Evolutionary conservation across 2,329 filamentous ascomycete species (phyloP).

Genomic region (Meredithiella fracta): DNA sequence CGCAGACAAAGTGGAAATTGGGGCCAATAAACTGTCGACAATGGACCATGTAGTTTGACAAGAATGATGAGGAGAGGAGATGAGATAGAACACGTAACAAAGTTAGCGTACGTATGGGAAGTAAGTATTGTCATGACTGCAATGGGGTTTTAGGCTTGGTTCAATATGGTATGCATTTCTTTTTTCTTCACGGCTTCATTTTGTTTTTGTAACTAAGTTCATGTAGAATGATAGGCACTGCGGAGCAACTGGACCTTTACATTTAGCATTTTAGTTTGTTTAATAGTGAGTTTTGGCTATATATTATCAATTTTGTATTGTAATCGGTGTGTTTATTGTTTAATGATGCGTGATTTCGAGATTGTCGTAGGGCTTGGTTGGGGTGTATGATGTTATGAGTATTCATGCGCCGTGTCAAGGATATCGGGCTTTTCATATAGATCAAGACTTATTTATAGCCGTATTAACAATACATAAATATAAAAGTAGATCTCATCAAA

Average conservation of each 20-base stretch:
- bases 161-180: not conserved
- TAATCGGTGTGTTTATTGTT: not conserved
- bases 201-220: not conserved
- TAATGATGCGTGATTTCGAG: not conserved
- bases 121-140: conserved; percentile 1
- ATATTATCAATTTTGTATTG: not conserved
- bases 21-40: conserved; percentile 20
- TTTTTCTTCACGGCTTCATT: not conserved
- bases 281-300: not conserved
- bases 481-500: too few relatives aligned
- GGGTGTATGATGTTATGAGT: not conserved
- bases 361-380: not conserved
- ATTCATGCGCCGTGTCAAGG: too few relatives aligned
- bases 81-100: not conserved
- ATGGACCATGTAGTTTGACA: not conserved
- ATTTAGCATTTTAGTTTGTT: not conserved
- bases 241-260: not conserved
- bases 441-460: too few relatives aligned
- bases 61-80: not conserved
- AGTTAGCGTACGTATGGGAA: not conserved
- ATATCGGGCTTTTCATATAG: too few relatives aligned
- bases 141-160: not conserved
- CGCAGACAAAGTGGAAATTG: conserved; percentile 35
- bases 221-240: not conserved
- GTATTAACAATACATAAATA: too few relatives aligned